These are phyloP conservation scores for Suhomyces ambrosiae DNA, from an alignment of 1,139 yeast genomes.

Conservation along the genomic window DNA sequence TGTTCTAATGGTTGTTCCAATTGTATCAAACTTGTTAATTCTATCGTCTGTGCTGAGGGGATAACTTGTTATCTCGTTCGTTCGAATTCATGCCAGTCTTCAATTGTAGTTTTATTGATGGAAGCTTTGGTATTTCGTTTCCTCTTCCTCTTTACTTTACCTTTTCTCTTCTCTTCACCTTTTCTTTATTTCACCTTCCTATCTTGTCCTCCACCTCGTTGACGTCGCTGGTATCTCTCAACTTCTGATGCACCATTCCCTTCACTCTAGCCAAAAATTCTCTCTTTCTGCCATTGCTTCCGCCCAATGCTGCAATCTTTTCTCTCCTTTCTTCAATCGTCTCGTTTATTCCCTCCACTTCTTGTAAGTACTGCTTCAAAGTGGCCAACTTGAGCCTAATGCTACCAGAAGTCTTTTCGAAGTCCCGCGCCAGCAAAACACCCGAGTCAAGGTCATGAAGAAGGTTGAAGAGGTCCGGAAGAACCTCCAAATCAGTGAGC, in stretches of 20 bases:
- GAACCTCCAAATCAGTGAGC: slow-evolving; percentile 34
- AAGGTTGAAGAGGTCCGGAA: slow-evolving; percentile 43
- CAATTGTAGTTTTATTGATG: too few relatives aligned
- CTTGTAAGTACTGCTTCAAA: slow-evolving; percentile 34
- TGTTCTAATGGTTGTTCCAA: too few relatives aligned
- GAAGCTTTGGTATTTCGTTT: too few relatives aligned
- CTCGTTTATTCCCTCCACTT: slow-evolving; percentile 45
- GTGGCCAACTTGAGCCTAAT: slow-evolving; percentile 40
- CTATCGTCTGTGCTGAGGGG: too few relatives aligned
- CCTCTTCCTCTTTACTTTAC: too few relatives aligned
- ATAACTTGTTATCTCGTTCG: too few relatives aligned
- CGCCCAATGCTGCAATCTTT: slow-evolving; percentile 29
- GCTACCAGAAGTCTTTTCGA: slow-evolving; percentile 47
- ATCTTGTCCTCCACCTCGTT: neutral
- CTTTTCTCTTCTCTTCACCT: too few relatives aligned
- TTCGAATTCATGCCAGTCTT: too few relatives aligned
- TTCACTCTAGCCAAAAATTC: slow-evolving; percentile 27
- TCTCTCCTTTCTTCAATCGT: slow-evolving; percentile 31
- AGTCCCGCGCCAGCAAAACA: slow-evolving; percentile 43
- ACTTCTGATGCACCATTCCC: slow-evolving; percentile 17
- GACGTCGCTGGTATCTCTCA: slow-evolving; percentile 1
- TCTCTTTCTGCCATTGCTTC: slow-evolving; percentile 29
- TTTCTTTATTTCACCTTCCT: too few relatives aligned
- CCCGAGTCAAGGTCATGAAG: slow-evolving; percentile 41
- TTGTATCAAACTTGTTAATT: too few relatives aligned